Conservation (phyloP, 176 grass and related monocot genomes). For the Puya raimondii region DNA sequence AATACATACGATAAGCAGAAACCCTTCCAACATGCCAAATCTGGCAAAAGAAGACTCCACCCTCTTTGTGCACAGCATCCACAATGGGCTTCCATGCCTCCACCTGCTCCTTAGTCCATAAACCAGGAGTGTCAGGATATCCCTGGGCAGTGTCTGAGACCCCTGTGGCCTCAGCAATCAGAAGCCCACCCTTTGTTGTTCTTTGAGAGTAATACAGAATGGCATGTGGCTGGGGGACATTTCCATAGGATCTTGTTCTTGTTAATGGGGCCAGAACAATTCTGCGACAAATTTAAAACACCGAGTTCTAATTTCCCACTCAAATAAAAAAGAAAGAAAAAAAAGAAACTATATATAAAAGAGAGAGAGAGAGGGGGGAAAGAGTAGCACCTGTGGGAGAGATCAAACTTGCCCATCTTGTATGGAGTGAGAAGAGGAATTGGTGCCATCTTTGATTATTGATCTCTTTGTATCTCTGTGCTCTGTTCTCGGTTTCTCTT, state of each 20-base stretch:
- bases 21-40: background rate
- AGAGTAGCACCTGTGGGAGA: constrained; percentile 23
- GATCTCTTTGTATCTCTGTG: too few relatives aligned
- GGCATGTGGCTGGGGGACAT: constrained; percentile 44
- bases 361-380: background rate
- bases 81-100: constrained; percentile 72
- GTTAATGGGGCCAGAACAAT: constrained; percentile 53
- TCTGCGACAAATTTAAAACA: background rate
- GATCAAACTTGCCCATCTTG: constrained; percentile 24
- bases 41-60: constrained; percentile 1
- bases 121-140: constrained; percentile 45
- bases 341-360: too few relatives aligned
- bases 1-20: constrained; percentile 46
- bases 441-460: constrained; percentile 1
- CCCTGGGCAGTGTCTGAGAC: constrained; percentile 66
- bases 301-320: too few relatives aligned
- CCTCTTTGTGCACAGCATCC: constrained; percentile 38
- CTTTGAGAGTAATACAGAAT: constrained; percentile 46
- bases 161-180: constrained; percentile 47
- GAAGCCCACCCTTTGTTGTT: constrained; percentile 39
- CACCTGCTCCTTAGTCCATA: constrained; percentile 66
- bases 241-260: constrained; percentile 33
- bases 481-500: too few relatives aligned
- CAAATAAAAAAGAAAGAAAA: too few relatives aligned
- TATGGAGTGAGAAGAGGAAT: constrained; percentile 24